Evolutionary conservation across 148 eudicot species (phyloP), one percentile per base, ranked within the genome.

Genomic region (Cornus controversa): DNA sequence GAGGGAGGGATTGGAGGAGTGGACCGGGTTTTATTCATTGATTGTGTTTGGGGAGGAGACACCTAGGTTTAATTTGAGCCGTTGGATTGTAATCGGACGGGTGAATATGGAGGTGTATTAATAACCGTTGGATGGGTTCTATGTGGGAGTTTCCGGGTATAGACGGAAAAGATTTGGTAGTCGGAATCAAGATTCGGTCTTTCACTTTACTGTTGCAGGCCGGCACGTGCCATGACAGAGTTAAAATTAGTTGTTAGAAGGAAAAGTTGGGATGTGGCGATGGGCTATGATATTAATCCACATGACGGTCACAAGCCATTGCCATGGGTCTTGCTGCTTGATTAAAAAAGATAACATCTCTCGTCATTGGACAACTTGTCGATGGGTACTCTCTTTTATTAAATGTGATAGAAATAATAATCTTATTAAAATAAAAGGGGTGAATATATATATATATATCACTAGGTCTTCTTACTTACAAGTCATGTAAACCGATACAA

Each of bases 161-260:
- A 86, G 45, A 80, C 83, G 91, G 89, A 80, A 53, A 8, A 62
- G 79, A 75, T 75, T 66, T 70, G 72, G 87, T 82, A 86, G 89
- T 87, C 80, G 82, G 84, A 40, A 88, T 88, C 84, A 76, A 34
- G 82, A 78, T 78, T 80, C 80, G 70, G 80, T 82, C 71, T 77
- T 80, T 73, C 27, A 57, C 75, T 88, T 88, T 77, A 62, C 78
- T 80, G 79, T 79, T 23, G 75, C 86, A 71, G 73, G 67, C 78
- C 45, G 82, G 86, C 89, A 86, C 87, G 87, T 84, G 86, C 83
- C 75, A 22, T 23, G 40, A 36, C 31, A 47, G 10, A 62, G 47
- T 42, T 57, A 60, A 60, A 54, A 22, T 60, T 60, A 60, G 64
- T 16, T 5, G 0, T 0, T 60, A 22, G 9, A 60, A 20, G 24